Evolutionary conservation across 2,329 filamentous ascomycete species (phyloP).

Genomic region (Rhynchosporium agropyri): DNA sequence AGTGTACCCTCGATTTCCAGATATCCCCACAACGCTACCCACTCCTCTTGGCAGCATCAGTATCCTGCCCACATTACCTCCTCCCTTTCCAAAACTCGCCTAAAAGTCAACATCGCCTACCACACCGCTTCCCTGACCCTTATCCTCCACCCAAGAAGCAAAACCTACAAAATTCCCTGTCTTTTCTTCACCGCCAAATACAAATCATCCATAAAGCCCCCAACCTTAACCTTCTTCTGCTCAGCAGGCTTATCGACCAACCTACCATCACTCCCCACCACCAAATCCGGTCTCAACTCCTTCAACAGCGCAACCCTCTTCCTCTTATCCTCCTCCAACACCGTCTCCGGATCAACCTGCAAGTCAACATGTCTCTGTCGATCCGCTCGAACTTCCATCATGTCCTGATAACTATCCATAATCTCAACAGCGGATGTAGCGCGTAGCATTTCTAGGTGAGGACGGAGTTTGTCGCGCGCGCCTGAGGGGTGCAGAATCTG

Average conservation of each 20-base stretch:
- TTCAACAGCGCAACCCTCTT: conserved; percentile 6
- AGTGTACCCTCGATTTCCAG: not conserved
- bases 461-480: conserved; percentile 8
- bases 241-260: not conserved
- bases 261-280: not conserved
- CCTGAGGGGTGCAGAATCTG: conserved; percentile 2
- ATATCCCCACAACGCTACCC: not conserved
- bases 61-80: not conserved
- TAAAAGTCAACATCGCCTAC: not conserved
- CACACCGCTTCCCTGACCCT: not conserved
- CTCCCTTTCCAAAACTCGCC: not conserved
- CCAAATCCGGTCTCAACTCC: not conserved
- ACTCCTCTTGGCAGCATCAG: not conserved
- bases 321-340: not conserved
- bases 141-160: not conserved
- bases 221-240: not conserved
- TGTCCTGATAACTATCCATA: conserved; percentile 18
- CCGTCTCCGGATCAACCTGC: not conserved
- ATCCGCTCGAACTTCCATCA: conserved; percentile 15
- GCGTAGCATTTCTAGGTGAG: not conserved
- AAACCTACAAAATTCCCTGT: not conserved
- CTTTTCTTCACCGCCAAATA: not conserved
- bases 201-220: not conserved
- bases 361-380: not conserved
- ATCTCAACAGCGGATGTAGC: conserved; percentile 17